phyloP scores from a whole-genome alignment of 129 eudicot species.

The Sambucus nigra region DNA sequence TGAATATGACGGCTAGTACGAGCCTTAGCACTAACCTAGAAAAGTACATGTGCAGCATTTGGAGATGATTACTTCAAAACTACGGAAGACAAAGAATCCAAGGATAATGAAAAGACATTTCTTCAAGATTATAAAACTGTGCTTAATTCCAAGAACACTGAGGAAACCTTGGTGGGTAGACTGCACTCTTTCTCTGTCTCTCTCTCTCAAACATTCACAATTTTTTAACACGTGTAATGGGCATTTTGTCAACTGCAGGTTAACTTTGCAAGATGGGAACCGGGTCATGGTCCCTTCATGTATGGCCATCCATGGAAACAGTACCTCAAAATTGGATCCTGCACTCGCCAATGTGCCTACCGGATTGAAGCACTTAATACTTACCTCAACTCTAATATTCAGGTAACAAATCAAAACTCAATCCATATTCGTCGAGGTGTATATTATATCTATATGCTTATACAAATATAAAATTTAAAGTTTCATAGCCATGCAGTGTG shows the following conservation, averaged over 20 bases:
- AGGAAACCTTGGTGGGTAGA: constrained; percentile 53
- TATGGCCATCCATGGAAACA: constrained; percentile 77
- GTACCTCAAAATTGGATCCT: constrained; percentile 49
- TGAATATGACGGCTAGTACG: too few relatives aligned
- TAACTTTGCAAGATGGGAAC: constrained; percentile 95
- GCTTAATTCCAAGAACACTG: constrained; percentile 50
- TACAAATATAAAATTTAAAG: background rate
- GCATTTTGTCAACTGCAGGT: constrained; percentile 23
- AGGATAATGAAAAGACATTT: constrained; percentile 12
- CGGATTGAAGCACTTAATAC: constrained; percentile 61
- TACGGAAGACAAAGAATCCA: constrained; percentile 6
- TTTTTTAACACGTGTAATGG: background rate
- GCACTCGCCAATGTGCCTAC: constrained; percentile 62
- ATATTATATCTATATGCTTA: background rate
- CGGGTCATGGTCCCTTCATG: constrained; percentile 62
- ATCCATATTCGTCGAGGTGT: background rate
- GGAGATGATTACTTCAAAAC: constrained; percentile 24
- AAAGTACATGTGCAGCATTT: constrained; percentile 28
- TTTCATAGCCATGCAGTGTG: background rate
- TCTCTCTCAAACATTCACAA: background rate
- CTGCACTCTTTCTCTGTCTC: background rate
- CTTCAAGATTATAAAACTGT: constrained; percentile 41
- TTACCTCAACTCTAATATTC: constrained; percentile 34
- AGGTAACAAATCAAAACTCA: constrained; percentile 20
- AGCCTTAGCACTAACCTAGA: background rate